Base-by-base conservation (phyloP, 148 eudicot species). In the Persicaria tinctoria region DNA sequence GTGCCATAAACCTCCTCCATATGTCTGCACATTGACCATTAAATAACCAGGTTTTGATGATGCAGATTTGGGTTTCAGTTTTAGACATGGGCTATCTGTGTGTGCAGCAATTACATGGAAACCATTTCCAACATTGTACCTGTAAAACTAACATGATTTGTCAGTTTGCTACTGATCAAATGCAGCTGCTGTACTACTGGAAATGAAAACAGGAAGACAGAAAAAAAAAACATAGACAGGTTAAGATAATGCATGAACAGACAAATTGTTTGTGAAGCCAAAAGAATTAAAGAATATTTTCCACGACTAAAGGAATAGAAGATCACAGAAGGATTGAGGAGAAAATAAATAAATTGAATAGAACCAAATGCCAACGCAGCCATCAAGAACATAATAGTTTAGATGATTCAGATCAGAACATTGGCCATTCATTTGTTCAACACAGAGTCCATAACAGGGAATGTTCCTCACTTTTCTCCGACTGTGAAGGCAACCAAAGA, bases 1-100 rank as follows among this genome's bases (percentile, higher is more conserved):
- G 77, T 94, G 88, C 98, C 98, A 94, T 78, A 94, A 86, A 76
- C 98, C 98, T 82, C 89, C 85, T 82, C 98, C 98, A 84, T 91
- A 94, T 27, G 96, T 94, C 85, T 94, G 97, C 80, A 94, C 98
- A 76, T 90, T 94, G 66, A 91, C 87, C 98, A 91, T 94, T 63
- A 86, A 88, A 87, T 88, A 90, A 46, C 97, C 93, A 74, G 89
- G 83, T 80, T 94, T 94, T 79, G 93, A 82, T 47, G 93, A 94
- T 74, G 97, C 96, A 47, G 96, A 94, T 72, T 88, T 88, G 55
- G 98, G 98, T 79, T 94, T 94, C 72, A 94, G 82, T 79, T 94
- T 94, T 50, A 91, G 83, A 79, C 98, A 94, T 46, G 98, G 98
- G 84, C 98, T 94, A 79, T 94, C 98, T 4, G 97, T 91, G 76